phyloP scores from a whole-genome alignment of 768 basidiomycete genomes.

The Sporobolomyces roseus region DNA sequence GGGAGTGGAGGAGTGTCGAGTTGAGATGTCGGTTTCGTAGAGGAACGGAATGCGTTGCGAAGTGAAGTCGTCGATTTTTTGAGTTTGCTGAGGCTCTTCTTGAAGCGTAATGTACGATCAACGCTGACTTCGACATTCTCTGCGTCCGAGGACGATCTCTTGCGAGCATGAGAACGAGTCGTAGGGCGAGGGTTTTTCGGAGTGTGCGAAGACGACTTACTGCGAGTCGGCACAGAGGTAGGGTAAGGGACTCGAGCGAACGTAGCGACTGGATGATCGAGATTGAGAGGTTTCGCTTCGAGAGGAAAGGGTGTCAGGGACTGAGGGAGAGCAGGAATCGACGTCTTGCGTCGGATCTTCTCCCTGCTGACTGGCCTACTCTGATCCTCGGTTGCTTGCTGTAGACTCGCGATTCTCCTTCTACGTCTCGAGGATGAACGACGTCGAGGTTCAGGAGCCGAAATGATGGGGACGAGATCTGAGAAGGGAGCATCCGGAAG shows the following conservation, averaged over 20 bases:
- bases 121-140: background rate
- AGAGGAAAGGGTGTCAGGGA: too few species aligned
- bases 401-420: background rate
- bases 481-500: background rate
- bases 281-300: too few species aligned
- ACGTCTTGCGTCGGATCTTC: too few species aligned
- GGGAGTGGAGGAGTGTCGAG: too few species aligned
- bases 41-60: background rate
- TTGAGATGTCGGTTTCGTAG: background rate
- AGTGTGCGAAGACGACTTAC: too few species aligned
- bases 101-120: background rate
- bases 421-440: background rate
- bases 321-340: too few species aligned
- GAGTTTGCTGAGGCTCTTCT: slow-evolving; percentile 4
- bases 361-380: too few species aligned
- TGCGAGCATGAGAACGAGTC: background rate
- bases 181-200: background rate
- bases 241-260: too few species aligned
- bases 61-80: slow-evolving; percentile 5
- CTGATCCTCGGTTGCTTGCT: too few species aligned
- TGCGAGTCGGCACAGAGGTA: too few species aligned
- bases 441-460: background rate
- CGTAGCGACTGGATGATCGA: too few species aligned
- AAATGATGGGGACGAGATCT: background rate
- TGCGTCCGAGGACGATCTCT: background rate